Percentiles rank a stretch among this genome's conserved stretches.
Evolutionary conservation across 345 rosid genomes (phyloP).

Genomic region (Pugionium dolabratum): DNA sequence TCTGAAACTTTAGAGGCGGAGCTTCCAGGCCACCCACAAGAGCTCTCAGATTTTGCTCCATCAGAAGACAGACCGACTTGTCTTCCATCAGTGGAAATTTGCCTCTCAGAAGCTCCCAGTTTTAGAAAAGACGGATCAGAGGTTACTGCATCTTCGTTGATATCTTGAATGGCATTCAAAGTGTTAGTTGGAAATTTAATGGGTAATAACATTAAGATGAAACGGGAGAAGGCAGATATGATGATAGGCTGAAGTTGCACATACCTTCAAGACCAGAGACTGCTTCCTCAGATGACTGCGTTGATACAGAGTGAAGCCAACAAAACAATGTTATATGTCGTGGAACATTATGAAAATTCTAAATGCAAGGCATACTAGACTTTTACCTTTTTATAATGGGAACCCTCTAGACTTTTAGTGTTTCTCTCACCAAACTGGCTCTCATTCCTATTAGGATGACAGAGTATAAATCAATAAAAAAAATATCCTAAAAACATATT

Average conservation of each 20-base stretch:
- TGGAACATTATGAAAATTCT: not conserved
- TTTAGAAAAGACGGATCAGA: constrained; percentile 26
- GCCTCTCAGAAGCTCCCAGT: constrained; percentile 40
- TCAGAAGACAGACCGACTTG: constrained; percentile 42
- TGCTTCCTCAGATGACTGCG: constrained; percentile 37
- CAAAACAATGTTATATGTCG: constrained; percentile 19
- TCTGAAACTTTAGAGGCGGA: constrained; percentile 66
- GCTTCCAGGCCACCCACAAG: constrained; percentile 43
- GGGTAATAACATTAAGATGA: not conserved
- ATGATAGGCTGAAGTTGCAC: constrained; percentile 13
- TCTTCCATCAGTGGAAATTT: constrained; percentile 41
- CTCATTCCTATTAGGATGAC: constrained; percentile 26
- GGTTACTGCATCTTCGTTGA: constrained; percentile 46
- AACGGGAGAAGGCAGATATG: not conserved
- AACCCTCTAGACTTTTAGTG: constrained; percentile 21
- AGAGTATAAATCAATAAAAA: constrained; percentile 1
- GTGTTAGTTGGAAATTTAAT: constrained; percentile 8
- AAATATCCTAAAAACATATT: not conserved
- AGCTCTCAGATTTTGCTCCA: constrained; percentile 44
- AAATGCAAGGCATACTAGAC: constrained; percentile 21
- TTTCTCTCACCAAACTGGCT: constrained; percentile 35
- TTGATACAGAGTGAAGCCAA: constrained; percentile 21
- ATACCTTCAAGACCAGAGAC: constrained; percentile 37
- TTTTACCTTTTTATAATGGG: constrained; percentile 28
- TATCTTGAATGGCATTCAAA: constrained; percentile 34